Base-by-base conservation (phyloP, 2,329 filamentous ascomycete species). In the Fusarium succisae region DNA sequence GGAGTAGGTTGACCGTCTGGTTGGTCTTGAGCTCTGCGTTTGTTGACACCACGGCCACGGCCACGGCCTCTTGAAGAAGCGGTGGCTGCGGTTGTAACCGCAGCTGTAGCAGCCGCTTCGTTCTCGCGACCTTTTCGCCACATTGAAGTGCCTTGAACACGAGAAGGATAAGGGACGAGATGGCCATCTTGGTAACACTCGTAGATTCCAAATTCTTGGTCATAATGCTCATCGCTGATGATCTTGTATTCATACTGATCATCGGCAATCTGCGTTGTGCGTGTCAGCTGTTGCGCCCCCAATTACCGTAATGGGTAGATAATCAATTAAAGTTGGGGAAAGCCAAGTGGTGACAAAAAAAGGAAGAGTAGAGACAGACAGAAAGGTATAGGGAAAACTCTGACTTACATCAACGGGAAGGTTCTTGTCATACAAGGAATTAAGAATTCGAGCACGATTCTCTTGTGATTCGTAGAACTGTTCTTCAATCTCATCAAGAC, bases 1-100 rank as follows among this genome's bases (percentile, higher is more conserved):
- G 85, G 81, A 4, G 84, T 84, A 3, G 86, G 85, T 70, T 87
- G 85, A 28, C 84, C 85, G 26, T 89, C 87, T 3, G 83, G 83
- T 68, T 87, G 85, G 35, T 85, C 86, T 20, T 84, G 85, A 11
- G 87, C 85, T 76, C 85, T 88, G 30, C 88, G 86, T 81, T 90
- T 90, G 69, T 77, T 80, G 60, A 77, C 78, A 39, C 78, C 81
- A 54, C 77, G 82, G 51, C 75, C 82, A 76, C 73, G 79, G 58
- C 79, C 83, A 79, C 77, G 74, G 22, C 76, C 73, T 69, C 73
- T 82, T 70, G 70, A 77, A 41, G 78, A 73, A 38, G 76, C 77
- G 62, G 76, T 69, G 35, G 79, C 63, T 39, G 75, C 72, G 17
- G 79, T 74, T 43, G 79, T 69, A 44, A 76, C 74, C 20, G 78